Percentiles rank a stretch among this genome's conserved stretches.
phyloP scores from a whole-genome alignment of 1,284 basidiomycete genomes.

The Pisolithus thermaeus region DNA sequence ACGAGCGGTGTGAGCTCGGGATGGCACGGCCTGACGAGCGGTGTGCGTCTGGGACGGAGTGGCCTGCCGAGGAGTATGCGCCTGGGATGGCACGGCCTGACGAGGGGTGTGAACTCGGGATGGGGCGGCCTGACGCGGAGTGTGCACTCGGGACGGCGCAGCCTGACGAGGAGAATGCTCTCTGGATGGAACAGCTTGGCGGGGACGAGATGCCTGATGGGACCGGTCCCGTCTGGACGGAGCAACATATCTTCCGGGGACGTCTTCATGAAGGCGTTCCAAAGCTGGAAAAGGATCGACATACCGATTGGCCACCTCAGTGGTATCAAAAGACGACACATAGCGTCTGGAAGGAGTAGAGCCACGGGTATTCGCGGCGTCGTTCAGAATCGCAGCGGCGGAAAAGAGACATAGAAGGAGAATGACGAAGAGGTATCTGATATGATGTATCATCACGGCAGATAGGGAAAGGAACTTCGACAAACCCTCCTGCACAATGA shows the following conservation, averaged over 20 bases:
- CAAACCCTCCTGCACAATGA: background rate
- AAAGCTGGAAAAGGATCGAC: background rate
- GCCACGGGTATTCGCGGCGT: background rate
- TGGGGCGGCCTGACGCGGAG: conserved; percentile 10
- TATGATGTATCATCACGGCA: background rate
- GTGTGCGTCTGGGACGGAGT: background rate
- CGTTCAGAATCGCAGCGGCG: background rate
- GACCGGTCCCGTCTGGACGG: background rate
- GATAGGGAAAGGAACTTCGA: background rate
- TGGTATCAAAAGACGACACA: background rate
- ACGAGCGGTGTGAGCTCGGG: background rate
- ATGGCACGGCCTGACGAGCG: background rate
- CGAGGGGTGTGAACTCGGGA: conserved; percentile 14
- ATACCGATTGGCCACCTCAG: background rate
- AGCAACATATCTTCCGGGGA: background rate
- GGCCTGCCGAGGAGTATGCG: background rate
- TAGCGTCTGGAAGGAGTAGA: background rate
- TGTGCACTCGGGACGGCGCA: background rate
- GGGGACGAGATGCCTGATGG: no score
- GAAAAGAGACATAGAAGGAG: background rate
- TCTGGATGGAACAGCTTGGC: conserved; percentile 2
- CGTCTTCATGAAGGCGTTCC: background rate
- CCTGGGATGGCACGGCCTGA: conserved; percentile 14
- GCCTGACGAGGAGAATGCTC: background rate
- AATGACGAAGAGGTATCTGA: conserved; percentile 3